phyloP scores from a whole-genome alignment of 345 rosid species.

The Pistacia vera region DNA sequence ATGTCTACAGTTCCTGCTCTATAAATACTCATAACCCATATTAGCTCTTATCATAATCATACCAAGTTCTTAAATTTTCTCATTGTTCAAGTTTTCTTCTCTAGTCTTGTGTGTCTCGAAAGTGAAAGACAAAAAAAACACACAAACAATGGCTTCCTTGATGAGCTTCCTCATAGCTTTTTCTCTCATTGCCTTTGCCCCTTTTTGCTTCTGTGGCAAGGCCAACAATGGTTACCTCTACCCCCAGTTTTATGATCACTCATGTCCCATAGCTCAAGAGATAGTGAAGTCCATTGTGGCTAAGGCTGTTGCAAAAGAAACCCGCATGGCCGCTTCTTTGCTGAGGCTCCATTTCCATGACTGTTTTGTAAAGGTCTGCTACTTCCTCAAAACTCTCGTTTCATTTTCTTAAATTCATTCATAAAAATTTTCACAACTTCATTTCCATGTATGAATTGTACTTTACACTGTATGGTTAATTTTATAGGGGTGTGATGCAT shows the following conservation, averaged over 20 bases:
- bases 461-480: not conserved
- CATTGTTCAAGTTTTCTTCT: conserved; percentile 11
- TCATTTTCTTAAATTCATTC: not conserved
- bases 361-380: conserved; percentile 79
- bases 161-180: conserved; percentile 35
- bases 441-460: not conserved
- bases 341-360: conserved; percentile 86
- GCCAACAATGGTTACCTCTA: conserved; percentile 45
- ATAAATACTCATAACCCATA: conserved; percentile 34
- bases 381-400: not conserved
- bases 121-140: not conserved
- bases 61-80: conserved; percentile 7
- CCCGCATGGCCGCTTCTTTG: conserved; percentile 85
- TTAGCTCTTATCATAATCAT: conserved; percentile 20
- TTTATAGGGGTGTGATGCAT: conserved; percentile 90
- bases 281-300: conserved; percentile 62
- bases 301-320: conserved; percentile 59
- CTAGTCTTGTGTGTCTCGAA: conserved; percentile 13
- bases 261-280: conserved; percentile 61
- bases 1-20: conserved; percentile 18
- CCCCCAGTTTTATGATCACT: conserved; percentile 57
- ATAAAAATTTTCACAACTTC: not conserved
- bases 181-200: conserved; percentile 51
- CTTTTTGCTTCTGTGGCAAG: conserved; percentile 38
- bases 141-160: conserved; percentile 39